A percentile compares a stretch with the other conserved stretches of the same genome.
Conservation (phyloP, 345 rosid species). For the Salix caprea region DNA sequence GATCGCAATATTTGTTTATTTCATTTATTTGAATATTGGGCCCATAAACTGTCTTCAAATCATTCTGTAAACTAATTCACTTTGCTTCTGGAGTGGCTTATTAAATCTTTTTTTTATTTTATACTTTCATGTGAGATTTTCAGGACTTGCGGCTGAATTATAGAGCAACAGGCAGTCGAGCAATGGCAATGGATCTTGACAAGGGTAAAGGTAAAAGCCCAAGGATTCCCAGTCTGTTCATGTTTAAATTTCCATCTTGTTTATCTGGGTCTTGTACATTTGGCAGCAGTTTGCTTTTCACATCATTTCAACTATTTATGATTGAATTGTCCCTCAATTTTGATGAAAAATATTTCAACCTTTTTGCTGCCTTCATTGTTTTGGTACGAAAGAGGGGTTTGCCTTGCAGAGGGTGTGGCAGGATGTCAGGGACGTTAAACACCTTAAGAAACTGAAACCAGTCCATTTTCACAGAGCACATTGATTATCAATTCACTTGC, state of each 20-base stretch:
- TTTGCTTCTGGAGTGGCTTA: not conserved
- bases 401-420: not conserved
- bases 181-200: constrained; percentile 18
- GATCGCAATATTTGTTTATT: not conserved
- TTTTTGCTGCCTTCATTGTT: not conserved
- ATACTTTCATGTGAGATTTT: constrained; percentile 6
- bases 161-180: constrained; percentile 23
- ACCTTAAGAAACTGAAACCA: not conserved
- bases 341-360: not conserved
- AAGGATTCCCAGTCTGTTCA: not conserved
- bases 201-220: constrained; percentile 34
- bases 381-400: not conserved
- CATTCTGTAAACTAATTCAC: not conserved
- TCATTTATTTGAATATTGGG: not conserved
- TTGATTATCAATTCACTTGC: not conserved
- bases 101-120: not conserved
- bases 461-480: not conserved
- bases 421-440: not conserved
- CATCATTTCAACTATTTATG: not conserved
- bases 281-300: not conserved
- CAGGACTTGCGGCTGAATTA: constrained; percentile 34
- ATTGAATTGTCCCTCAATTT: not conserved
- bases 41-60: not conserved
- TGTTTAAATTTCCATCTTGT: not conserved
- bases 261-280: not conserved